Evolutionary conservation across 140 eudicot species (phyloP), one percentile per base, ranked within the genome.

Genomic region (Flaveria floridana): DNA sequence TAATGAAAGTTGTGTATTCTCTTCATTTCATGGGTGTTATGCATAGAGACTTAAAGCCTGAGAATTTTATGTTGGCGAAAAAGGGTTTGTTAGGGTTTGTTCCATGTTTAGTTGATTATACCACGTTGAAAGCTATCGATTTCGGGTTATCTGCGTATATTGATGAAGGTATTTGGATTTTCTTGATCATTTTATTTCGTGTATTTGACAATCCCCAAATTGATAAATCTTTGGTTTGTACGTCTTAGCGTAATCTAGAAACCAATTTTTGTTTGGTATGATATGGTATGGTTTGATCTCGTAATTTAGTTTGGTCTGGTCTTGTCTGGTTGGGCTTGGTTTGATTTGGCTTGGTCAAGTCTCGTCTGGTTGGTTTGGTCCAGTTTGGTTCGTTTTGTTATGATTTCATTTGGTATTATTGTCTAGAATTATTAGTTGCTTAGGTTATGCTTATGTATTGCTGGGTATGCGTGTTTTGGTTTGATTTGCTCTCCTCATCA

Each of bases 11-110:
- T 53, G 86, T 89, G 2, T 82, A 74, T 58, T 82, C 77, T 23
- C 86, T 89, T 67, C 89, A 89, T 84, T 82, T 78, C 52, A 89
- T 89, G 96, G 91, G 96, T 8, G 82, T 89, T 59, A 84, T 89
- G 96, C 96, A 89, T 78, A 81, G 96, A 44, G 96, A 89, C 37
- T 78, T 89, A 28, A 89, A 89, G 82, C 96, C 91, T 5, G 96
- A 86, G 72, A 89, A 89, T 28, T 89, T 89, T 61, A 51, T 89
- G 78, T 62, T 89, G 76, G 65, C 88, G 2, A 86, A 83, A 51
- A 84, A 73, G 70, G 74, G 75, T 44, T 71, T 44, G 59, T 15
- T 58, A 55, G 50, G 50, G 3, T 44, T 44, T 44, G 13, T 44
- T 11, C 83, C 83, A 5, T 73, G 83, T 57, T 28, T 46, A 6